Base-by-base conservation (phyloP, 495 filamentous ascomycete species). In the Aspergillus carlsbadensis region DNA sequence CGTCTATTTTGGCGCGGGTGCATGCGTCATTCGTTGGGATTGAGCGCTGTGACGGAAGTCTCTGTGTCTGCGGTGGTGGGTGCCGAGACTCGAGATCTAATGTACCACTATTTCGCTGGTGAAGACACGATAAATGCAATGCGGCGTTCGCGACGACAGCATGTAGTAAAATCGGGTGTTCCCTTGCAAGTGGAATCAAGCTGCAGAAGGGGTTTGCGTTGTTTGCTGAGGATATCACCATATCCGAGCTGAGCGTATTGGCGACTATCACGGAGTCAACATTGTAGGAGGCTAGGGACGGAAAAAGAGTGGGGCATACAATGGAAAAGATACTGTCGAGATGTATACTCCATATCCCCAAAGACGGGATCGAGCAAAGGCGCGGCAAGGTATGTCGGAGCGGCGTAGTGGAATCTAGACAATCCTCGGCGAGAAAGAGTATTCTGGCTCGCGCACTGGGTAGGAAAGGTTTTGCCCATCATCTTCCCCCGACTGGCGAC, bases 401-500 rank as follows among this genome's bases (percentile, higher is more conserved):
- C 26, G 26, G 26, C 26, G 4, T 29, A 8, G 26, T 29, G n/a
- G n/a, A n/a, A n/a, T n/a, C n/a, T n/a, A n/a, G n/a, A n/a, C n/a
- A n/a, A n/a, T n/a, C n/a, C n/a, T n/a, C n/a, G n/a, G n/a, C n/a
- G n/a, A n/a, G n/a, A n/a, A n/a, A n/a, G n/a, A n/a, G n/a, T n/a
- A n/a, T n/a, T n/a, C n/a, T n/a, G n/a, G n/a, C 41, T 29, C 26
- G 8, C 8, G 26, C 26, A 4, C 26, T 14, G 52, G 52, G n/a
- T 8, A 21, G 54, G 29, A 43, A 31, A 57, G 15, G 44, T 29
- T 35, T 50, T 54, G 7, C 57, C 57, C 50, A 39, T 45, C 57
- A 59, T 52, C 34, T 54, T 59, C 35, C 57, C 57, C 10, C 57
- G 40, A 36, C 57, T 59, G 5, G 57, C 57, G 2, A 59, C 50